These are phyloP conservation scores for Moelleriella libera DNA, from an alignment of 2,329 filamentous ascomycete genomes.

Conservation along the genomic window DNA sequence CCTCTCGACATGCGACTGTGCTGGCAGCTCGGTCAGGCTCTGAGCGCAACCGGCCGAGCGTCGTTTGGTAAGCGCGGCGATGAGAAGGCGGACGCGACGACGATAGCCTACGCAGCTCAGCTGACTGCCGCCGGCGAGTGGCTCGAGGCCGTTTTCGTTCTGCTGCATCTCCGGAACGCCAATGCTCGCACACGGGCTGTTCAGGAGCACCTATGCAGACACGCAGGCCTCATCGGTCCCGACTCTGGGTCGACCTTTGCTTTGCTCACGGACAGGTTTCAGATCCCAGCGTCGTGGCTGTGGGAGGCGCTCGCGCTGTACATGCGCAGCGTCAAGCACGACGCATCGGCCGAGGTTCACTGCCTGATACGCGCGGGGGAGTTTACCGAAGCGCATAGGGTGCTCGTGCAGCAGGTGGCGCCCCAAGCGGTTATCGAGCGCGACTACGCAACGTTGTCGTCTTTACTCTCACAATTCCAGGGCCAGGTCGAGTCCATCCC, in stretches of 20 bases:
- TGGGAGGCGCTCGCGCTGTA: slow-evolving; percentile 78
- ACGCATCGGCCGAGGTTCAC: slow-evolving; percentile 57
- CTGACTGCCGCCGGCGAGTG: slow-evolving; percentile 51
- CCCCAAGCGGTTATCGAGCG: slow-evolving; percentile 71
- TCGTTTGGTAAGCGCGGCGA: slow-evolving; percentile 38
- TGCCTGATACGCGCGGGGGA: slow-evolving; percentile 68
- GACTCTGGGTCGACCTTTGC: slow-evolving; percentile 41
- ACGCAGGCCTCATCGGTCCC: slow-evolving; percentile 51
- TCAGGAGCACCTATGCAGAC: slow-evolving; percentile 59
- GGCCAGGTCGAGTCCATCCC: slow-evolving; percentile 45
- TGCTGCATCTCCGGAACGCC: slow-evolving; percentile 57
- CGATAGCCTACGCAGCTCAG: slow-evolving; percentile 49
- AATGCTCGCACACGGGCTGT: slow-evolving; percentile 50
- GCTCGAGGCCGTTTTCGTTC: slow-evolving; percentile 60
- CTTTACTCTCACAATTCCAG: slow-evolving; percentile 59
- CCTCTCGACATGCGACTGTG: slow-evolving; percentile 61
- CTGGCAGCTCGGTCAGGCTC: slow-evolving; percentile 71
- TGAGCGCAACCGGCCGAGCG: slow-evolving; percentile 35
- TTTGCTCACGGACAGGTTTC: slow-evolving; percentile 47
- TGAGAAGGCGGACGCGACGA: slow-evolving; percentile 51
- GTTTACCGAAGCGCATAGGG: slow-evolving; percentile 69
- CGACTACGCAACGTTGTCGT: slow-evolving; percentile 56
- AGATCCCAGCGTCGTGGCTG: slow-evolving; percentile 65
- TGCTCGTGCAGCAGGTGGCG: slow-evolving; percentile 68
- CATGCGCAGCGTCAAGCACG: slow-evolving; percentile 58